Evolutionary conservation across 768 basidiomycete species (phyloP), one percentile per base, ranked within the genome.

Genomic region (Agrocybe pediades): DNA sequence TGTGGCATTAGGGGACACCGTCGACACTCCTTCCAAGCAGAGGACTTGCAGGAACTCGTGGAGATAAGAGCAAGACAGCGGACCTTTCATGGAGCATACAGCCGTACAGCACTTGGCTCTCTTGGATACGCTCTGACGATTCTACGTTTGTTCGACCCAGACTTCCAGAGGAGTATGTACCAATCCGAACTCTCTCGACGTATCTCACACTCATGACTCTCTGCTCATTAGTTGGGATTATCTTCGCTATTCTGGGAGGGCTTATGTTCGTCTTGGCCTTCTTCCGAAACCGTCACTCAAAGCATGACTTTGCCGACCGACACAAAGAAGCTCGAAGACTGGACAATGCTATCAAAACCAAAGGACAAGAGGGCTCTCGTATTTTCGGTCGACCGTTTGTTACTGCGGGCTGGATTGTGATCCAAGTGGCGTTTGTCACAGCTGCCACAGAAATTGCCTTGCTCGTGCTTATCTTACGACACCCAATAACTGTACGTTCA

Each of bases 1-100:
- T n/a, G n/a, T n/a, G n/a, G n/a, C n/a, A n/a, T n/a, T n/a, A 72
- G 71, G 56, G 71, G 71, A 11, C 71, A 73, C 50, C 68, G 71
- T 13, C 63, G 70, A 33, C 46, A 76, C 43, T 86, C 84, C 1
- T 86, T 84, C 58, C 62, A 73, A 7, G 71, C 84, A 0, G 60
- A 72, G 16, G 85, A 87, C 58, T 54, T 84, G 26, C 76, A 74
- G 47, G 84, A 87, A 63, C 79, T 87, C 48, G 83, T 83, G 20
- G 91, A 94, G 65, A 69, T 94, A 16, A 80, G 92, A 13, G 92
- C 92, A 0, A 78, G 90, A 24, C 85, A 90, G 59, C 78, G 92
- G 39, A 94, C 92, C 0, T 92, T 92, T 63, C 82, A 92, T 48
- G 91, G 90, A 15, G 89, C 91, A 13, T 93, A 93, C 68, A 79